Percentiles rank a stretch among this genome's conserved stretches.
phyloP scores from a whole-genome alignment of 2,329 filamentous ascomycete genomes.

The Colletotrichum tropicale region DNA sequence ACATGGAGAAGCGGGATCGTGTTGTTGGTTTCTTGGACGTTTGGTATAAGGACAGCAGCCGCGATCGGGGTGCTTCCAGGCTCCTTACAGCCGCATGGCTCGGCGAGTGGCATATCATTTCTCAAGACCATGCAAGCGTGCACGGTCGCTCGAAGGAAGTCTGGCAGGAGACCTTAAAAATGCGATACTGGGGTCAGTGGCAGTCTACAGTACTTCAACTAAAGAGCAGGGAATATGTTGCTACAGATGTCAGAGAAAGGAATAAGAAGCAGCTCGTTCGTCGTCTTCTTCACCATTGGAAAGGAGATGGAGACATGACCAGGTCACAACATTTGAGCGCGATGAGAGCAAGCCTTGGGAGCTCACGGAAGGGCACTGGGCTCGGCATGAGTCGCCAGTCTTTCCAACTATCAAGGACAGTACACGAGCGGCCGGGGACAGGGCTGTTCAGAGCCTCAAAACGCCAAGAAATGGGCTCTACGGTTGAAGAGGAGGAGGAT shows the following conservation, averaged over 20 bases:
- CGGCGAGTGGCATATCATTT: conserved; percentile 18
- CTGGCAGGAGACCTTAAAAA: conserved; percentile 6
- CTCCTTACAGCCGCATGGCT: conserved; percentile 15
- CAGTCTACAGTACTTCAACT: conserved; percentile 18
- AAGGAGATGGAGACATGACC: not conserved
- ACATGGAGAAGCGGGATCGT: not conserved
- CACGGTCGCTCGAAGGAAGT: not conserved
- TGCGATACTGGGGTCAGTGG: conserved; percentile 21
- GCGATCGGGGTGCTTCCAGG: not conserved
- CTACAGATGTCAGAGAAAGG: conserved; percentile 15
- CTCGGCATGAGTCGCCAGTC: not conserved
- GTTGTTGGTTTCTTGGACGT: not conserved
- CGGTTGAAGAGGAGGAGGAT: conserved; percentile 15
- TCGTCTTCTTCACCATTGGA: conserved; percentile 16
- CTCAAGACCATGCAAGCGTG: not conserved
- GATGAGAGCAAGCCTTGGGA: not conserved
- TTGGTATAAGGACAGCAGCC: conserved; percentile 10
- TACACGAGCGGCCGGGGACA: not conserved
- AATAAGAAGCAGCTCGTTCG: conserved; percentile 16
- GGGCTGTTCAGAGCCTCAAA: not conserved
- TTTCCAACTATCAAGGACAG: conserved; percentile 6
- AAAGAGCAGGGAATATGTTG: conserved; percentile 19
- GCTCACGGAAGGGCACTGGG: not conserved
- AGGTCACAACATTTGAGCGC: not conserved
- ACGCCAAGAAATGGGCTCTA: not conserved